A percentile compares a stretch with the other conserved stretches of the same genome.
Conservation (phyloP, 768 basidiomycete genomes). For the Amanita rubescens region DNA sequence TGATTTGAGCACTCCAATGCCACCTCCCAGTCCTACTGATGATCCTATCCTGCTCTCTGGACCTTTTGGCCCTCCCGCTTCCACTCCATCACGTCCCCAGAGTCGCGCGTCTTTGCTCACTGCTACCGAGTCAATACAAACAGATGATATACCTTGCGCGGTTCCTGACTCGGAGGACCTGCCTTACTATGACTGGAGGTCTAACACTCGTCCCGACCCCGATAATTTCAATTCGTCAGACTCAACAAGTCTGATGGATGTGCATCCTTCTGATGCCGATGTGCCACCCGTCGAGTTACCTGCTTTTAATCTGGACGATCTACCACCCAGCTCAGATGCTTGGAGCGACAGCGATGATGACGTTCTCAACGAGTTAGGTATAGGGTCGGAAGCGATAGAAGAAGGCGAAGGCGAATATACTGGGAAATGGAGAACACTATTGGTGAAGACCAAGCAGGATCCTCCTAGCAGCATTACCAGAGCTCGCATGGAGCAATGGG, state of each 20-base stretch:
- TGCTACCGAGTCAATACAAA: slow-evolving; percentile 3
- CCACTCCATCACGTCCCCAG: slow-evolving; percentile 13
- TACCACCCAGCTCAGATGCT: slow-evolving; percentile 18
- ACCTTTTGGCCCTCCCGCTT: slow-evolving; percentile 23
- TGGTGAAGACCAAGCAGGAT: slow-evolving; percentile 55
- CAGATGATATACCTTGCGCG: neutral
- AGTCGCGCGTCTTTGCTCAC: neutral
- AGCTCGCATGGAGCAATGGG: slow-evolving; percentile 50
- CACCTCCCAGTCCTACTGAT: slow-evolving; percentile 69
- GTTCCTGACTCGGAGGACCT: neutral
- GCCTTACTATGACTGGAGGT: slow-evolving; percentile 18
- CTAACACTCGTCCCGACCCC: neutral
- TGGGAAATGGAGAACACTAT: slow-evolving; percentile 49
- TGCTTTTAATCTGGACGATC: slow-evolving; percentile 21
- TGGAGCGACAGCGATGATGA: slow-evolving; percentile 34
- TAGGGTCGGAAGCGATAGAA: slow-evolving; percentile 7
- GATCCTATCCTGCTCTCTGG: slow-evolving; percentile 64
- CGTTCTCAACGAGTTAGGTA: neutral
- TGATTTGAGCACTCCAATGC: slow-evolving; percentile 48
- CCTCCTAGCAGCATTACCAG: slow-evolving; percentile 53
- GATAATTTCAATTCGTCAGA: slow-evolving; percentile 7
- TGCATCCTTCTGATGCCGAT: slow-evolving; percentile 21
- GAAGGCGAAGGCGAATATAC: slow-evolving; percentile 60
- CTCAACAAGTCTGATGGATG: slow-evolving; percentile 21
- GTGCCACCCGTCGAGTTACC: slow-evolving; percentile 18